Conservation (phyloP, 306 rosid genomes). For the Bauhinia variegata region DNA sequence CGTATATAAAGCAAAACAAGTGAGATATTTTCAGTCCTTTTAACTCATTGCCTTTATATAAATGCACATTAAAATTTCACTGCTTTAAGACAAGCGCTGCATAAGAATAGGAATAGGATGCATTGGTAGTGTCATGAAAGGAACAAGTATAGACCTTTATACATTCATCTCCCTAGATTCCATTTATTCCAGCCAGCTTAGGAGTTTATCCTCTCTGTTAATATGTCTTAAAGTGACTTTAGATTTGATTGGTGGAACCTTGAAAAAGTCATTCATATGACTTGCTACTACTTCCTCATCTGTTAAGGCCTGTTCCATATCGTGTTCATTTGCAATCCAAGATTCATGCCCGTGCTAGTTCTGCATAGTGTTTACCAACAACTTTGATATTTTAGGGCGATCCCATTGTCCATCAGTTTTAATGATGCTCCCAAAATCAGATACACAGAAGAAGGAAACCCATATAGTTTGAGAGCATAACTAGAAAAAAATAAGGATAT, state of each 20-base stretch:
- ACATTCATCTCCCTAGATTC: constrained; percentile 18
- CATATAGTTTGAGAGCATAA: constrained; percentile 25
- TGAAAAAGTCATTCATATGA: constrained; percentile 17
- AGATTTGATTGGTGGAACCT: constrained; percentile 16
- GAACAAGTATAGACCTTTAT: not conserved
- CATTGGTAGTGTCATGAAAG: not conserved
- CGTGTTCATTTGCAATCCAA: too few species aligned
- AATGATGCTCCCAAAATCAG: constrained; percentile 36
- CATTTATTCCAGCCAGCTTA: constrained; percentile 11
- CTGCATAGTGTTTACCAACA: not conserved
- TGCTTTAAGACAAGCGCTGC: not conserved
- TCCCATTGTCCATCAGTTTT: constrained; percentile 1
- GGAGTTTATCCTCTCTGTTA: constrained; percentile 3
- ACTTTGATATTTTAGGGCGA: constrained; percentile 12
- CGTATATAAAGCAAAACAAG: too few species aligned
- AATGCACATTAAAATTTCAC: too few species aligned
- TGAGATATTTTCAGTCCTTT: not conserved
- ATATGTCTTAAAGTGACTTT: not conserved
- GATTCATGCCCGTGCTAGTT: constrained; percentile 7
- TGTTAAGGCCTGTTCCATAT: too few species aligned
- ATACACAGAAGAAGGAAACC: constrained; percentile 41
- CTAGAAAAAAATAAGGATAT: constrained; percentile 17
- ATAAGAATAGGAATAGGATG: constrained; percentile 30
- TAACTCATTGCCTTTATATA: too few species aligned
- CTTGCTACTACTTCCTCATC: too few species aligned